Base-by-base conservation (phyloP, 352 stramenopile species). In the Phytophthora nicotianae region DNA sequence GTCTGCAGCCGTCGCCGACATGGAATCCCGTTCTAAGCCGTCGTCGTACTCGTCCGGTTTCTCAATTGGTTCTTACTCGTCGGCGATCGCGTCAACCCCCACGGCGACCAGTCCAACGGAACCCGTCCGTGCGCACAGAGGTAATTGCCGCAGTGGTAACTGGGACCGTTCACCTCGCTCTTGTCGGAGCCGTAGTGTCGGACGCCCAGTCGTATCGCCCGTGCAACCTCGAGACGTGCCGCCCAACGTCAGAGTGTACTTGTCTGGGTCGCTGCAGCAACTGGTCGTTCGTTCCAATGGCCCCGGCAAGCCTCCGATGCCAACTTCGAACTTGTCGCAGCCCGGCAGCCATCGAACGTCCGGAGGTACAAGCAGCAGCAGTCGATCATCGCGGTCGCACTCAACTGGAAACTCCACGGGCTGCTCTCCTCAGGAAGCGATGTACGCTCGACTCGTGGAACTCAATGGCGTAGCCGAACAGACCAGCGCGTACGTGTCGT, bases 401-500 rank as follows among this genome's bases (percentile, higher is more conserved):
- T 72, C 62, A 29, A 17, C 49, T 17, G 53, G 60, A 16, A 53
- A 48, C 9, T 62, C 49, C 0, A 47, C 33, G 4, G 26, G 54
- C 3, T 7, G 24, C 7, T 29, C 24, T 20, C 53, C 43, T 14
- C 43, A 69, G 17, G 43, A 58, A 4, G 55, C 52, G 14, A 68
- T 76, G 63, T 76, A 73, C 41, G 54, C 59, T 14, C 47, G 55
- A 21, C 56, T 89, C 50, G 42, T 84, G 33, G 70, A 89, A 42
- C 70, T 89, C 13, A 79, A 77, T 20, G 60, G 72, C 21, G 74
- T 75, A n/a, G 77, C 71, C 1, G 68, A 87, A 33, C 67, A 81
- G 54, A 81, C 73, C 53, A 66, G 60, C 17, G 58, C 46, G 9
- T 73, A 73, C 38, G 37, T 81, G 32, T 35, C 69, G 55, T 56